Evolutionary conservation across 2,329 filamentous ascomycete species (phyloP).

Genomic region (Arthrobotrys sinensis): DNA sequence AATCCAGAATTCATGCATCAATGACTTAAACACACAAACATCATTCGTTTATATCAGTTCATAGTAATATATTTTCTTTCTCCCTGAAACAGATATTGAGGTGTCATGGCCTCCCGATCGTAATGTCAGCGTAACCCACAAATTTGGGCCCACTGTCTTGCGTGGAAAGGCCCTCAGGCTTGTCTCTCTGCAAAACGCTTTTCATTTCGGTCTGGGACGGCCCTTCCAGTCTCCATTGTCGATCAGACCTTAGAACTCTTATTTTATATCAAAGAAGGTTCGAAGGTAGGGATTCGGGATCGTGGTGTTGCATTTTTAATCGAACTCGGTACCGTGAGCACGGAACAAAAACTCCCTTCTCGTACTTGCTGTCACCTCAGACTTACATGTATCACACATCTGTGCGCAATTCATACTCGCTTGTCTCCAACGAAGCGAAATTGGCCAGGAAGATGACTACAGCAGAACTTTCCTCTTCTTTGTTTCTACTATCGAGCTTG

Average conservation of each 20-base stretch:
- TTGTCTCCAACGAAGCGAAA: conserved; percentile 35
- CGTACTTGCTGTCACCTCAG: neutral
- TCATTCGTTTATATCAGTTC: no score
- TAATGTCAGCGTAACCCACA: neutral
- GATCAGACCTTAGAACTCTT: conserved; percentile 40
- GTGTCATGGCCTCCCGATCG: no score
- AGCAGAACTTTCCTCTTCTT: conserved; percentile 8
- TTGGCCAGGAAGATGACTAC: conserved; percentile 25
- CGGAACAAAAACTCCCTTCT: conserved; percentile 35
- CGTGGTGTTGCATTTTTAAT: conserved; percentile 46
- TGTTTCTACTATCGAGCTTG: conserved; percentile 13
- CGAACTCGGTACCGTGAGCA: conserved; percentile 45
- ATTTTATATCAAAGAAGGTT: conserved; percentile 32
- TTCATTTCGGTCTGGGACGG: conserved; percentile 32
- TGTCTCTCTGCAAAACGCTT: neutral
- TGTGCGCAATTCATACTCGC: conserved; percentile 26
- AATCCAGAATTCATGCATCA: conserved; percentile 51
- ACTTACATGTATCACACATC: conserved; percentile 36
- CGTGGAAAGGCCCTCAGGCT: neutral
- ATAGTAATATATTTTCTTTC: no score
- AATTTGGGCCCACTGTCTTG: neutral
- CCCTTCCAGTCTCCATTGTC: conserved; percentile 28
- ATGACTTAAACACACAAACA: neutral
- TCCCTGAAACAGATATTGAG: no score
- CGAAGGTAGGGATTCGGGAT: conserved; percentile 23